Evolutionary conservation across 2,329 filamentous ascomycete genomes (phyloP).

Genomic region (Talaromyces sp.): DNA sequence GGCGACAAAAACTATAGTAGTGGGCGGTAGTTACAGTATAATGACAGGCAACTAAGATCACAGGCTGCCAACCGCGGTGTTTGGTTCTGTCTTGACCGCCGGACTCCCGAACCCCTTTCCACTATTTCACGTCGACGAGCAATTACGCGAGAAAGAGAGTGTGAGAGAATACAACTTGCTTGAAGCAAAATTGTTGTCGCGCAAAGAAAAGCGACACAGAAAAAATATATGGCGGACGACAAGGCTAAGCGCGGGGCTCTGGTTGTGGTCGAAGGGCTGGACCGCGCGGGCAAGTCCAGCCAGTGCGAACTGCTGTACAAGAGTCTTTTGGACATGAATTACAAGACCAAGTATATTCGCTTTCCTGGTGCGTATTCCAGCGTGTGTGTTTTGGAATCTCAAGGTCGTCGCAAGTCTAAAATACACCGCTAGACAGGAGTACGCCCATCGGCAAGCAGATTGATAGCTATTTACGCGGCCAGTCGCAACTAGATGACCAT

Average conservation of each 20-base stretch:
- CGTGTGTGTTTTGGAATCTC: constrained; percentile 5
- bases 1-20: neutral
- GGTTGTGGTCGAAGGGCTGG: constrained; percentile 80
- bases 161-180: neutral
- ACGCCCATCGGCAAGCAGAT: constrained; percentile 86
- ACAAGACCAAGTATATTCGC: constrained; percentile 52
- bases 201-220: neutral
- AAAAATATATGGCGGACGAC: constrained; percentile 8
- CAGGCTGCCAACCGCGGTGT: neutral
- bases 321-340: constrained; percentile 46
- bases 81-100: constrained; percentile 6
- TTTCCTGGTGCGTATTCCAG: constrained; percentile 53
- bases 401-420: constrained; percentile 8
- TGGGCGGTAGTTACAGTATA: neutral
- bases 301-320: constrained; percentile 67
- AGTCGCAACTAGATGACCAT: constrained; percentile 73
- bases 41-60: neutral
- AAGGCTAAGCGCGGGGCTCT: constrained; percentile 57
- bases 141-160: neutral
- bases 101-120: neutral
- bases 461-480: constrained; percentile 69
- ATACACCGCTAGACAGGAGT: constrained; percentile 57
- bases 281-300: constrained; percentile 87
- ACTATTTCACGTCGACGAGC: neutral
- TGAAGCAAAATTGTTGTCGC: neutral